Evolutionary conservation across 176 grass and related monocot species (phyloP), one percentile per base, ranked within the genome.

Genomic region (Tillandsia leiboldiana): DNA sequence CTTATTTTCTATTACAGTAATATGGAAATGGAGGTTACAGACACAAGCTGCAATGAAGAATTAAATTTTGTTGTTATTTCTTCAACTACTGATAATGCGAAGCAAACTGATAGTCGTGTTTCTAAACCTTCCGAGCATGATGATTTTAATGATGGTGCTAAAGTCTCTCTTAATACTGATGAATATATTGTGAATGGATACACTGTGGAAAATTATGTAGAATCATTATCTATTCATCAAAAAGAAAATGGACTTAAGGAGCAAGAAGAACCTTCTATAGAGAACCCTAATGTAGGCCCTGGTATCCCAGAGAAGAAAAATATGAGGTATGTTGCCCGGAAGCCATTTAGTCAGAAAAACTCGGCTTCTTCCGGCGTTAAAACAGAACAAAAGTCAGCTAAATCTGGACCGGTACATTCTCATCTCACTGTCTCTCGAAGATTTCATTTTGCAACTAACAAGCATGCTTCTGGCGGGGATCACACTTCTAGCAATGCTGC

Each of bases 361-460:
- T 79, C 82, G 0, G 65, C 81, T 59, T 56, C 75, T 61, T 78
- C 82, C 0, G 76, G 76, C 0, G 76, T 79, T 64, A 76, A 84
- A 78, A 71, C 76, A 65, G 18, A 24, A 11, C 27, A 57, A 53
- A 69, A 85, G 28, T 61, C 51, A 4, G 84, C 82, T 66, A 63
- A 66, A 67, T 54, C 17, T 57, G 51, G 50, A 52, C 33, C 5
- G 33, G 33, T 42, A 42, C 28, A 57, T 68, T 79, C 79, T 48
- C 71, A 80, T 51, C 65, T 59, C 68, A 65, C 47, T 73, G 75
- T 69, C 53, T 62, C 6, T 52, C 74, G 48, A 63, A 64, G 50
- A 72, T 61, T 50, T 75, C 20, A 29, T 56, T 56, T 65, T n/a
- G 63, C 77, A 69, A 88, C 67, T 17, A 56, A 59, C 23, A 92